Percentiles rank a stretch among this genome's conserved stretches.
Evolutionary conservation across 371 early-diverging fungal genomes (phyloP).

Genomic region (Dichotomocladium elegans): DNA sequence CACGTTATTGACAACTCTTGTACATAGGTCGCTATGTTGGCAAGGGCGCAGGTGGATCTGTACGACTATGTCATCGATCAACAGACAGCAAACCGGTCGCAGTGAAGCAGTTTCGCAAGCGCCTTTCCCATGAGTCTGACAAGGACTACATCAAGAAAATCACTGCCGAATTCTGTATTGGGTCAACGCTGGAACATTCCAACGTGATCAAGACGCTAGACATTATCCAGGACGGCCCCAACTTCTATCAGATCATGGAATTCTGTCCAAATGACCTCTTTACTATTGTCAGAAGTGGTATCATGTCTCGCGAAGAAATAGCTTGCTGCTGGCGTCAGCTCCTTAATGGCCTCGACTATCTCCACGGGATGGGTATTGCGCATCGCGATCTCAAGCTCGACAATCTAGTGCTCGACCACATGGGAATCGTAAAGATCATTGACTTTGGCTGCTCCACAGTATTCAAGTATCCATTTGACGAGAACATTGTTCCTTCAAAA

Average conservation of each 20-base stretch:
- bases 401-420: constrained; percentile 71
- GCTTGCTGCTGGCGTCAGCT: constrained; percentile 75
- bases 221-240: constrained; percentile 62
- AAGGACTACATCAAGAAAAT: constrained; percentile 82
- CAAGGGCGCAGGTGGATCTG: constrained; percentile 77
- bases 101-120: constrained; percentile 79
- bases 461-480: constrained; percentile 67
- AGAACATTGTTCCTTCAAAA: constrained; percentile 48
- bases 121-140: constrained; percentile 61
- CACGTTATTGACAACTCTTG: neutral
- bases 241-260: constrained; percentile 77
- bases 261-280: constrained; percentile 79
- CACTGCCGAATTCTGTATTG: constrained; percentile 83
- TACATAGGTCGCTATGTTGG: constrained; percentile 62
- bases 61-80: constrained; percentile 54
- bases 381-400: constrained; percentile 90
- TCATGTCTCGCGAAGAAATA: constrained; percentile 62
- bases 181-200: constrained; percentile 74
- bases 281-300: constrained; percentile 66
- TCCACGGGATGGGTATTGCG: constrained; percentile 76
- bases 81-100: constrained; percentile 67
- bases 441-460: constrained; percentile 92
- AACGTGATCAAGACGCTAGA: constrained; percentile 87
- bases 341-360: constrained; percentile 65
- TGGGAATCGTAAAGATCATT: constrained; percentile 79